Percentiles rank a stretch among this genome's conserved stretches.
phyloP scores from a whole-genome alignment of 345 rosid species.

The Viola odorata region DNA sequence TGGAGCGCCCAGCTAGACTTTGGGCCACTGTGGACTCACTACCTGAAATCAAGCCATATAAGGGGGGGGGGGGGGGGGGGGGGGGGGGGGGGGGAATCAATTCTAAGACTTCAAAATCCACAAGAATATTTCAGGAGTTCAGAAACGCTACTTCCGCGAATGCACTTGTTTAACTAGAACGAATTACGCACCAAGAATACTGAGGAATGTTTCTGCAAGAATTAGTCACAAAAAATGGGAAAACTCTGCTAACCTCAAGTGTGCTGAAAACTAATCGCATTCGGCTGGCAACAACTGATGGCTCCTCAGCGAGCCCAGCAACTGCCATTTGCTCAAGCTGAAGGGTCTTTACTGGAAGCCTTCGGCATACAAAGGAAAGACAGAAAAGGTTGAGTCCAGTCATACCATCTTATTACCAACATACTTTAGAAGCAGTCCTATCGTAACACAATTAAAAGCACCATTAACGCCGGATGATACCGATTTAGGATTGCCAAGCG shows the following conservation, averaged over 20 bases:
- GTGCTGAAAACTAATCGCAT: conserved; percentile 86
- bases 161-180: background rate
- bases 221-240: background rate
- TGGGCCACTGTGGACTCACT: conserved; percentile 95
- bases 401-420: background rate
- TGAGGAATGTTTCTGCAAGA: background rate
- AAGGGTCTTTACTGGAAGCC: conserved; percentile 97
- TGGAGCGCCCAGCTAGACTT: conserved; percentile 32
- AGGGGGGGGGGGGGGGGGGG: too few relatives aligned
- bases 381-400: background rate
- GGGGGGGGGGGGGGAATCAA: background rate
- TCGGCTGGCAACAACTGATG: conserved; percentile 82
- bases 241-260: conserved; percentile 56
- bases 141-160: too few relatives aligned
- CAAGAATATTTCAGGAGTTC: too few relatives aligned
- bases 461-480: background rate
- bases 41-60: conserved; percentile 42
- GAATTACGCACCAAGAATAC: background rate
- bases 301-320: conserved; percentile 67
- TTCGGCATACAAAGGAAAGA: conserved; percentile 16
- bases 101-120: too few relatives aligned
- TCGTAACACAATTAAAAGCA: background rate
- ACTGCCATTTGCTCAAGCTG: conserved; percentile 95
- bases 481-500: background rate
- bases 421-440: background rate